Evolutionary conservation across 2,329 filamentous ascomycete species (phyloP), one percentile per base, ranked within the genome.

Genomic region (Drechslerella dactyloides): DNA sequence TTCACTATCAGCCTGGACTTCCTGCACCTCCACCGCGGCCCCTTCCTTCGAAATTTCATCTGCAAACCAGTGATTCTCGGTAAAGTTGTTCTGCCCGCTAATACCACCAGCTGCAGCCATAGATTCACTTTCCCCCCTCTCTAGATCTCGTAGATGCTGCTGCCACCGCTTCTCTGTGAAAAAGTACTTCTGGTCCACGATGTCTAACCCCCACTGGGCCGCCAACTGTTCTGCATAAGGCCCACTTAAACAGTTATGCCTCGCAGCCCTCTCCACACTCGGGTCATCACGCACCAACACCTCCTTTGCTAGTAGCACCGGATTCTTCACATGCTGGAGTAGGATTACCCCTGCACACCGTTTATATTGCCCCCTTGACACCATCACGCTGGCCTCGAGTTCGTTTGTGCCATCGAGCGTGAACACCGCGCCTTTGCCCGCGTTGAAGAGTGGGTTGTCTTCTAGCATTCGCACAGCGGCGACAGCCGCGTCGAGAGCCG

Each of bases 351-450:
- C 90, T 0, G 90, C 89, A 15, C 87, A 91, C 37, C 90, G 85
- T 82, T 96, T 96, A 44, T 86, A 84, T 64, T 83, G 82, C 0
- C 88, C 89, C 27, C 84, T 83, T 1, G 89, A 90, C 0, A 96
- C 89, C 91, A 96, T 96, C 57, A 96, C 85, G 7, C 87, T 90
- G 1, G 90, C 90, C 80, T 96, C 92, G 73, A 96, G 87, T 81
- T 96, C 90, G 78, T 93, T 92, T 73, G 87, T 85, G 17, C 92
- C 93, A 74, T 89, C 87, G 56, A 88, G 86, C 0, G 91, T 96
- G 79, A 96, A 96, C 19, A 96, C 91, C 56, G 91, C 90, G 59
- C 93, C 93, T 76, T 87, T 88, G 6, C 87, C 91, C 65, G 87
- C 87, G 81, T 96, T 96, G 84, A 94, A 96, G 2, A 96, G 85